Base-by-base conservation (phyloP, 164 flowering plant genomes). In the Tinospora cordifolia region DNA sequence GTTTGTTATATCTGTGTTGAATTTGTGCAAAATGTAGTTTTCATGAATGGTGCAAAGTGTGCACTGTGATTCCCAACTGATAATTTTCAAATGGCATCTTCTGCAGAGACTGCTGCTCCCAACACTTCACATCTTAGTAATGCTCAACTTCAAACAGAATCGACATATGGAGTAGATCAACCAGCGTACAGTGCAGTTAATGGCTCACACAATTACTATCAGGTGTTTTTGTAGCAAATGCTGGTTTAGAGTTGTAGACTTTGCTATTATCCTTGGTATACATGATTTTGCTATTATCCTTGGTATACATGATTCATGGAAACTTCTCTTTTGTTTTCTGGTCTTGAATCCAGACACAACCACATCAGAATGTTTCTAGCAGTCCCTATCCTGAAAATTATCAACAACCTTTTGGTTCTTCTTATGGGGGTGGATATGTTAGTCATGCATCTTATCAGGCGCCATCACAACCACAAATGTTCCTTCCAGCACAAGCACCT, bases 401-500 rank as follows among this genome's bases (percentile, higher is more conserved):
- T 83, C 91, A 83, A 66, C 91, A 80, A 69, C 71, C 71, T 67
- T 71, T 72, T 59, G 51, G 26, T 44, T 11, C 81, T 81, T 36
- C 85, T 49, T 82, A 81, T 82, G 81, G 72, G 14, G 73, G 86
- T 74, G 84, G 81, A 38, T 87, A 85, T 81, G 63, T 65, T 71
- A 76, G 84, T 63, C 77, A 91, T 69, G 47, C 81, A 0, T 73
- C 84, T 22, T 87, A 81, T 77, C 93, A 84, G 76, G 79, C 90
- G 12, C 57, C 80, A 22, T 72, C 80, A 66, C 85, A 76, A 46
- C 82, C 91, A 13, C 71, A 72, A 8, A 76, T 87, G 26, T 92
- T 92, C 82, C 58, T 88, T 51, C 98, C 97, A 67, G 51, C 87
- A n/a, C 96, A 74, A 34, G 59, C 86, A 41, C 81, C 88, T 54